These are phyloP conservation scores for Barnettozyma siamensis DNA, from an alignment of 805 yeast genomes.

Conservation along the genomic window DNA sequence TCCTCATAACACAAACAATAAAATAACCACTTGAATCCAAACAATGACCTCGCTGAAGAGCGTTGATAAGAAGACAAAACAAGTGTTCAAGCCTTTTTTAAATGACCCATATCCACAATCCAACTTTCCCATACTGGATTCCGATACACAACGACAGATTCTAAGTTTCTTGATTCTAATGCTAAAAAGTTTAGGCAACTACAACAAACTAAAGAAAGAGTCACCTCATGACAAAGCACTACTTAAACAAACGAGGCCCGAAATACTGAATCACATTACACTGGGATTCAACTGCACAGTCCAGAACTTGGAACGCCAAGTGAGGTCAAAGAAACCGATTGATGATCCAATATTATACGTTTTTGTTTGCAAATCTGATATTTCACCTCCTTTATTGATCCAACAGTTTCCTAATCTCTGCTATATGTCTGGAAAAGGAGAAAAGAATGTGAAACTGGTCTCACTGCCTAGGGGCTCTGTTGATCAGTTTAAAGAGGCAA, in stretches of 20 bases:
- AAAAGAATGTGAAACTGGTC: slow-evolving; percentile 41
- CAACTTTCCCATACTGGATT: slow-evolving; percentile 38
- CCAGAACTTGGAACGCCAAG: slow-evolving; percentile 39
- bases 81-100: slow-evolving; percentile 58
- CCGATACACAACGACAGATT: slow-evolving; percentile 32
- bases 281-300: slow-evolving; percentile 56
- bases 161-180: slow-evolving; percentile 31
- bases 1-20: background rate
- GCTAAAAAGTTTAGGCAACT: slow-evolving; percentile 29
- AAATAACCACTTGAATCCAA: no score
- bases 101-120: slow-evolving; percentile 57
- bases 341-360: slow-evolving; percentile 27
- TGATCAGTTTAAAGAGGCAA: slow-evolving; percentile 26
- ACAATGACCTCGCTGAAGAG: slow-evolving; percentile 38
- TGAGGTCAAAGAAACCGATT: slow-evolving; percentile 18
- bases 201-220: slow-evolving; percentile 17
- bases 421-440: slow-evolving; percentile 34
- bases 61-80: slow-evolving; percentile 44
- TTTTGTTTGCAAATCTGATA: slow-evolving; percentile 58
- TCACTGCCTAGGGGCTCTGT: slow-evolving; percentile 47
- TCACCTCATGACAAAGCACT: slow-evolving; percentile 8
- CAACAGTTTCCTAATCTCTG: slow-evolving; percentile 55
- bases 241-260: slow-evolving; percentile 8
- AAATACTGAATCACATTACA: slow-evolving; percentile 21
- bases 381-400: slow-evolving; percentile 42